Base-by-base conservation (phyloP, 1,284 basidiomycete species). In the Volvariella surrecta region DNA sequence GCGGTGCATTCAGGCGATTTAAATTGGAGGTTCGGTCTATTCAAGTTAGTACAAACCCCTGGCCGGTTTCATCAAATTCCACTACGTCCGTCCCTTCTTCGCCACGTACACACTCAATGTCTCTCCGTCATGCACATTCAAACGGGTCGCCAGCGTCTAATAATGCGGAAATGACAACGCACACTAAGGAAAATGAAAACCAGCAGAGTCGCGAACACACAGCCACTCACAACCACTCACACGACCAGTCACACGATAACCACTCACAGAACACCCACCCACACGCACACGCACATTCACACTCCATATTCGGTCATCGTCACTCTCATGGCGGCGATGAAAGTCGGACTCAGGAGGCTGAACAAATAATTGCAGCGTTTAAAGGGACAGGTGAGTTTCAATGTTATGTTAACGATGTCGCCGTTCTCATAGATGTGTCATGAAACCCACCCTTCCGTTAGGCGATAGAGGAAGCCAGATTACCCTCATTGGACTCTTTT, bases 381-480 rank as follows among this genome's bases (percentile, higher is more conserved):
- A 71, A 78, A 49, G 82, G 84, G 35, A 67, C 70, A 62, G 77
- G 83, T 84, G 56, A 35, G 74, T 63, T 1, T 43, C 34, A 17
- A 18, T 9, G 31, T 13, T 13, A 24, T 32, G 21, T 38, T 34
- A 8, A 16, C 30, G 20, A 21, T 35, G 8, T 3, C 24, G 32
- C 34, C 24, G 9, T 39, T 19, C 16, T 28, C 4, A n/a, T n/a
- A n/a, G n/a, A n/a, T n/a, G n/a, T n/a, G n/a, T n/a, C n/a, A n/a
- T n/a, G n/a, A 20, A 22, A 6, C 20, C 10, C 34, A 22, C 24
- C 13, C n/a, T 11, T 13, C 39, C 24, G 11, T 28, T 51, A 78
- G 82, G 82, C 35, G 90, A 94, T 62, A 68, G 80, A 54, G 91
- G 91, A 11, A 89, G 82, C 49, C 76, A 73, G 51, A 88, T 94